Evolutionary conservation across 768 basidiomycete species (phyloP).

Genomic region (Mycena vulgaris): DNA sequence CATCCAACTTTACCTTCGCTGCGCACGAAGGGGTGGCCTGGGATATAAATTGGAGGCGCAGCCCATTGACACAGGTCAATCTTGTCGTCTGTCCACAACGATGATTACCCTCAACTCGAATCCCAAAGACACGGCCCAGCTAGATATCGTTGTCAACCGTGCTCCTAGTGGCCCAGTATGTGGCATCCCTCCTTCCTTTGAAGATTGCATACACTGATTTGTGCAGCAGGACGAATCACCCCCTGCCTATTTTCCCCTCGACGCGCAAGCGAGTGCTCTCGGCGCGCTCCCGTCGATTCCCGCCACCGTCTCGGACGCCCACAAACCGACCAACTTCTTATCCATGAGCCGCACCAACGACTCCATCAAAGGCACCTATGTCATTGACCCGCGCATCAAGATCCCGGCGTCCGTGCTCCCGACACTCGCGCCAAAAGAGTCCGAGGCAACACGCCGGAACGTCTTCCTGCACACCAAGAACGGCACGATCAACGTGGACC

Average conservation of each 20-base stretch:
- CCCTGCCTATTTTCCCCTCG: conserved; percentile 18
- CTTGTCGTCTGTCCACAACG: too few relatives aligned
- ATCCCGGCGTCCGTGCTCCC: conserved; percentile 59
- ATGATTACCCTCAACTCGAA: conserved; percentile 24
- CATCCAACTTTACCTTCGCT: too few relatives aligned
- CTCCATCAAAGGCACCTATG: conserved; percentile 54
- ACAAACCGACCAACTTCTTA: conserved; percentile 54
- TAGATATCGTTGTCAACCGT: conserved; percentile 24
- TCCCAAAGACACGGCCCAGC: conserved; percentile 3
- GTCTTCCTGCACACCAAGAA: conserved; percentile 51
- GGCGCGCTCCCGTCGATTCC: not conserved
- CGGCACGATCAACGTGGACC: conserved; percentile 55
- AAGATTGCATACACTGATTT: not conserved
- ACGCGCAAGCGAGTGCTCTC: not conserved
- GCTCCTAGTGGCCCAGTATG: conserved; percentile 6
- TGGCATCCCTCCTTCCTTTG: too few relatives aligned
- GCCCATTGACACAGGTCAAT: too few relatives aligned
- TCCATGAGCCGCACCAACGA: conserved; percentile 47
- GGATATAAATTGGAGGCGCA: too few relatives aligned
- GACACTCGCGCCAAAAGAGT: conserved; percentile 52
- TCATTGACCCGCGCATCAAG: conserved; percentile 58
- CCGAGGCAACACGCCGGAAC: conserved; percentile 58
- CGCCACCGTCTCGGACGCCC: not conserved
- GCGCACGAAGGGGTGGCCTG: too few relatives aligned
- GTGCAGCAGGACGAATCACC: conserved; percentile 28